These are phyloP conservation scores for Pogostemon cablin DNA, from an alignment of 257 asterid genomes.

Conservation along the genomic window DNA sequence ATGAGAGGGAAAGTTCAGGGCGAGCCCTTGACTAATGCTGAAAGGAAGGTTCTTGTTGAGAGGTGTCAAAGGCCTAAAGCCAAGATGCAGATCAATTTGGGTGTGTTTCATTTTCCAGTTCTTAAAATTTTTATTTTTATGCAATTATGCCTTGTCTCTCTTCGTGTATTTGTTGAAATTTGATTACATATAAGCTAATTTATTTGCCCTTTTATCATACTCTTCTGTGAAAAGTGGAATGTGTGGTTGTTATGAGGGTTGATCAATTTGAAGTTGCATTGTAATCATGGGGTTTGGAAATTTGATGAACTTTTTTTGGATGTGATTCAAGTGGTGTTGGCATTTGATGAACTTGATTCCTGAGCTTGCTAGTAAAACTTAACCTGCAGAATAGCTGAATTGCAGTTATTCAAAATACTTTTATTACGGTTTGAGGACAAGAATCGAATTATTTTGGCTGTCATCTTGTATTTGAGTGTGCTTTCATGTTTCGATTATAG, in stretches of 20 bases:
- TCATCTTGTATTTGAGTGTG: slow-evolving; percentile 7
- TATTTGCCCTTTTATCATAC: neutral
- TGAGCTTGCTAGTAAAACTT: neutral
- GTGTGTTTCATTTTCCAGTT: slow-evolving; percentile 38
- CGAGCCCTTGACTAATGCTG: slow-evolving; percentile 67
- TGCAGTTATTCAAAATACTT: neutral
- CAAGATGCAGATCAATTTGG: slow-evolving; percentile 84
- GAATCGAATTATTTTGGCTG: slow-evolving; percentile 4
- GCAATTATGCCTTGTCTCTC: neutral
- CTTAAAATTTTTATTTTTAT: slow-evolving; percentile 3
- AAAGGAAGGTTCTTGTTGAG: slow-evolving; percentile 74
- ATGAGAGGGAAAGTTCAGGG: slow-evolving; percentile 67
- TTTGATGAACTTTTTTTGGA: neutral
- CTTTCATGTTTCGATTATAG: slow-evolving; percentile 39
- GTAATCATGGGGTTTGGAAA: neutral
- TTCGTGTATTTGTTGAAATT: slow-evolving; percentile 2
- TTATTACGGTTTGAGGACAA: slow-evolving; percentile 10
- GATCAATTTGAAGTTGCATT: neutral
- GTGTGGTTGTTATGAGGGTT: neutral
- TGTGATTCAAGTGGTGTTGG: neutral
- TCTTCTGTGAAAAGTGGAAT: neutral
- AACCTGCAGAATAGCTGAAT: slow-evolving; percentile 14
- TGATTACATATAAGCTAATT: neutral
- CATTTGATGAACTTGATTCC: slow-evolving; percentile 17
- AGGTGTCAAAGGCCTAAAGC: slow-evolving; percentile 68